phyloP scores from a whole-genome alignment of 2,329 filamentous ascomycete genomes.

The Amylocarpus encephaloides region DNA sequence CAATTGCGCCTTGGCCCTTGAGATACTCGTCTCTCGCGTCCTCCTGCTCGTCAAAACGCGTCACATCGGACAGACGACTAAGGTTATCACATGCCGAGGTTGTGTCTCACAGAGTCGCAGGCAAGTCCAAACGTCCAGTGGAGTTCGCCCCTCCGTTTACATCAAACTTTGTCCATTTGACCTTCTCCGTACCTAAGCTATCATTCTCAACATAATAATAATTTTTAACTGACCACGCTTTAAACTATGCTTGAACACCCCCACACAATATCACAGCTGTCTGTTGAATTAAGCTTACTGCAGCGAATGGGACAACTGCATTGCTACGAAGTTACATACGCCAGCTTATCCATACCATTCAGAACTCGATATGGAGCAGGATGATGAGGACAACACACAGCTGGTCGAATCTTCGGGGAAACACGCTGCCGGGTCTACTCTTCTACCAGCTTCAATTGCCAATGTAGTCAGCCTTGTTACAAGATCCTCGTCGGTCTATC shows the following conservation, averaged over 20 bases:
- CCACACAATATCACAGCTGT: background rate
- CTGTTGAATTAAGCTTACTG: background rate
- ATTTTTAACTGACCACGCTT: background rate
- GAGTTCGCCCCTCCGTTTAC: slow-evolving; percentile 5
- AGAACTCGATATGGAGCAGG: slow-evolving; percentile 23
- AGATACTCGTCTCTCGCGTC: background rate
- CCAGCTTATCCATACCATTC: background rate
- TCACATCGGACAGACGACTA: background rate
- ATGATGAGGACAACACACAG: slow-evolving; percentile 18
- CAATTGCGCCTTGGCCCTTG: no score
- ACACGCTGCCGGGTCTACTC: slow-evolving; percentile 34
- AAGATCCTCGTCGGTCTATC: slow-evolving; percentile 48
- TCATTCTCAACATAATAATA: slow-evolving; percentile 8
- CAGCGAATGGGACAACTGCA: background rate
- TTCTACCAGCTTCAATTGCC: slow-evolving; percentile 52
- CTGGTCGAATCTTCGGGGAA: background rate
- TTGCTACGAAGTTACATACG: background rate
- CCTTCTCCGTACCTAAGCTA: no score
- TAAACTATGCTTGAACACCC: slow-evolving; percentile 2
- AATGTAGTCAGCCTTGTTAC: slow-evolving; percentile 55
- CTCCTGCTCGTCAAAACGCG: background rate
- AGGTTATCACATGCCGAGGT: slow-evolving; percentile 24
- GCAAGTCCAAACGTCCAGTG: slow-evolving; percentile 6
- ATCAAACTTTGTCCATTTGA: no score
- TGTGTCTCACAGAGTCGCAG: slow-evolving; percentile 8